Evolutionary conservation across 2,329 filamentous ascomycete genomes (phyloP).

Genomic region (Fonsecaea monophora): DNA sequence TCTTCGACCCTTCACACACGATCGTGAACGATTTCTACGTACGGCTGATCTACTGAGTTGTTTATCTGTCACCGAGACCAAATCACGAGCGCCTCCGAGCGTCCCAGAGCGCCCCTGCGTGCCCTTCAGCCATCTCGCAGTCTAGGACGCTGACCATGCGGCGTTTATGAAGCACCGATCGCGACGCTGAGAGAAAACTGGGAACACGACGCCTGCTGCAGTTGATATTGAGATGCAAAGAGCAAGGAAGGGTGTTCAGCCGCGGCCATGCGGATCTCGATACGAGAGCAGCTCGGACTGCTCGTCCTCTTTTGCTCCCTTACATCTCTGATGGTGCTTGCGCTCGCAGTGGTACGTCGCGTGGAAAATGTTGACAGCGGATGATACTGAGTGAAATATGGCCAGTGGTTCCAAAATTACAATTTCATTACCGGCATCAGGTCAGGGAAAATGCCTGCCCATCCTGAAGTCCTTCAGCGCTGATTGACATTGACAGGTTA

Average conservation of each 20-base stretch:
- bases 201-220: slow-evolving; percentile 12
- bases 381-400: slow-evolving; percentile 50
- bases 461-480: not conserved
- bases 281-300: slow-evolving; percentile 82
- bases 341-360: slow-evolving; percentile 68
- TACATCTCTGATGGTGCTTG: slow-evolving; percentile 75
- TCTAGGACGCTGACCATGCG: not conserved
- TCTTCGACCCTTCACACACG: not conserved
- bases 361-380: slow-evolving; percentile 56
- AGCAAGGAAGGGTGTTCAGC: slow-evolving; percentile 9
- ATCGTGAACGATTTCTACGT: not conserved
- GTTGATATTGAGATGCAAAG: slow-evolving; percentile 31
- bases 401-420: slow-evolving; percentile 66
- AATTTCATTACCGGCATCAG: slow-evolving; percentile 63
- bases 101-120: not conserved
- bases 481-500: slow-evolving; percentile 46
- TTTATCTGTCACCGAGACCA: not conserved
- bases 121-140: not conserved
- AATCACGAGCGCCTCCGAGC: not conserved
- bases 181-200: slow-evolving; percentile 17
- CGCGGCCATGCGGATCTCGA: slow-evolving; percentile 76
- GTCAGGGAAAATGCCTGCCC: not conserved
- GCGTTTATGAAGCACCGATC: slow-evolving; percentile 16
- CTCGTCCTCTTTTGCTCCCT: slow-evolving; percentile 79
- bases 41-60: not conserved